Percentiles rank a stretch among this genome's conserved stretches.
Conservation (phyloP, 495 filamentous ascomycete genomes). For the Lasiosphaeria hispida region DNA sequence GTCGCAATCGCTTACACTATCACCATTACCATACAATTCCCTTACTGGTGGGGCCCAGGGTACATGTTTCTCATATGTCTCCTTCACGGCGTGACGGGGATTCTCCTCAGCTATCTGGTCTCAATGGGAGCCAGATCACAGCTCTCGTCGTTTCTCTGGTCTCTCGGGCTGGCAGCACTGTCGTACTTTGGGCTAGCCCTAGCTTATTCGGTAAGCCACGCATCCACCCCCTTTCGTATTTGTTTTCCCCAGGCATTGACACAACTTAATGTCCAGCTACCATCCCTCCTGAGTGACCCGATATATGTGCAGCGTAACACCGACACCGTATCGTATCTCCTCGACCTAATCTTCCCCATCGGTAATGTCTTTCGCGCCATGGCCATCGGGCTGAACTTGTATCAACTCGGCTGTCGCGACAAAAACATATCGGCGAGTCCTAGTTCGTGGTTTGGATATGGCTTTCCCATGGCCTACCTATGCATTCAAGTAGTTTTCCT, state of each 20-base stretch:
- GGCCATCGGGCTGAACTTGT: conserved; percentile 70
- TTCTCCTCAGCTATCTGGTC: conserved; percentile 65
- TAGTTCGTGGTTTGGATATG: conserved; percentile 65
- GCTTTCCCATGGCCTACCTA: conserved; percentile 71
- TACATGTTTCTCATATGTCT: conserved; percentile 74
- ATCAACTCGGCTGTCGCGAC: conserved; percentile 62
- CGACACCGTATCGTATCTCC: conserved; percentile 54
- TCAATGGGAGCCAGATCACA: conserved; percentile 52
- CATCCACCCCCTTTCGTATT: not conserved
- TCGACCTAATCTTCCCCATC: conserved; percentile 65
- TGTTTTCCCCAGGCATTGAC: not conserved
- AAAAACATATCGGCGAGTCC: conserved; percentile 59
- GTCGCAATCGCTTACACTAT: conserved; percentile 62
- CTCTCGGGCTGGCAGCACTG: conserved; percentile 62
- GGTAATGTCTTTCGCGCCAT: conserved; percentile 64
- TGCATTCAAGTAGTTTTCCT: conserved; percentile 63
- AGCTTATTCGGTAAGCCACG: conserved; percentile 13
- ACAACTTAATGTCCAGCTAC: conserved; percentile 74
- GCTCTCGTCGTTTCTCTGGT: conserved; percentile 44
- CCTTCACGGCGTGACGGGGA: conserved; percentile 68
- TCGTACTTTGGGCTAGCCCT: conserved; percentile 17
- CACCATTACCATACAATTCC: conserved; percentile 53
- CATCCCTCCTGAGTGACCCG: conserved; percentile 57
- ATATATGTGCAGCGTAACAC: conserved; percentile 59
- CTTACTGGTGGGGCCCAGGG: conserved; percentile 62